Base-by-base conservation (phyloP, 192 early-diverging fungal species). In the Coemansia sp. region DNA sequence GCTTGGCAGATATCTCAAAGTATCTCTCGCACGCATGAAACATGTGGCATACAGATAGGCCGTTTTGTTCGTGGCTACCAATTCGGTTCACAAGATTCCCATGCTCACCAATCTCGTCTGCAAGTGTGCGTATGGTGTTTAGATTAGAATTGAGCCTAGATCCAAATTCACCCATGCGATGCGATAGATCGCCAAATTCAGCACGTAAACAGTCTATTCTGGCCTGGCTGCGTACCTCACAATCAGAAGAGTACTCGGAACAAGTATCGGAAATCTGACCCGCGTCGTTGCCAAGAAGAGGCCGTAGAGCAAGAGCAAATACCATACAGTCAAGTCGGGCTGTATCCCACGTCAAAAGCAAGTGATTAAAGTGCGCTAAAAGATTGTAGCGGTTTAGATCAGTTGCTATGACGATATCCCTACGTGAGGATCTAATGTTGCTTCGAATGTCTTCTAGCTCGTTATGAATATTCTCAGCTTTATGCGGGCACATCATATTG, bases 111-210 rank as follows among this genome's bases (percentile, higher is more conserved):
- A 75, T 62, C 12, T 47, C 34, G 18, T 50, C n/a, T 9, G 37
- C 39, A n/a, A 57, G 53, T 14, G 18, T 30, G 12, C 44, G 53
- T 5, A 65, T 54, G 8, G 30, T 23, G n/a, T 17, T 18, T 43
- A 41, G 54, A 12, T 30, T n/a, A 3, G 39, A 33, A 10, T 33
- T 12, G 12, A 76, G 40, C 19, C 42, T 55, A 27, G 41, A 30
- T n/a, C 54, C 38, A 17, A 67, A 21, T 27, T 70, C 64, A 1
- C 57, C 13, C 21, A 70, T 34, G 13, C 64, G 59, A 40, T 60
- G 38, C 7, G 39, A 24, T 57, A 77, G 44, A 43, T 70, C 64
- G 4, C 73, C 73, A 66, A 77, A 67, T 47, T 77, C 73, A 1
- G 73, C 73, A 17, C 68, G 67, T 44, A 77, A 45, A 4, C 62